A percentile compares a stretch with the other conserved stretches of the same genome.
Conservation (phyloP, 768 basidiomycete genomes). For the Artomyces pyxidatus region DNA sequence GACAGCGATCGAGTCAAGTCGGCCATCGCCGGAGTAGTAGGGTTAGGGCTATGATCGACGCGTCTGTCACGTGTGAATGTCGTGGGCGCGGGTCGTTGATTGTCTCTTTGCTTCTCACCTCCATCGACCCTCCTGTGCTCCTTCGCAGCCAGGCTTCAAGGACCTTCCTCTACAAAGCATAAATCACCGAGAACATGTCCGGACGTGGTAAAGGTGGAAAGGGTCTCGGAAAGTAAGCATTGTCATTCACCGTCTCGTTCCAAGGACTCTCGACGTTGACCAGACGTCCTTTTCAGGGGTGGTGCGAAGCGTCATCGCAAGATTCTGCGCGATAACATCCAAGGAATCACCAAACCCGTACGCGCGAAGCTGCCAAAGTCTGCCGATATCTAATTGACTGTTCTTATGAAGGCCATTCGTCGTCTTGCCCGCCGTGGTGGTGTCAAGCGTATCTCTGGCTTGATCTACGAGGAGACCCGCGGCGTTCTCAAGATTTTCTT, state of each 20-base stretch:
- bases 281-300: constrained; percentile 15
- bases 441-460: constrained; percentile 54
- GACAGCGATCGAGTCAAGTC: too few species aligned
- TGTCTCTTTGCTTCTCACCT: too few species aligned
- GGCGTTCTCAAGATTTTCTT: constrained; percentile 60
- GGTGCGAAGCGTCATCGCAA: constrained; percentile 40
- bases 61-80: too few species aligned
- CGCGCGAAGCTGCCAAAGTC: neutral
- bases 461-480: constrained; percentile 61
- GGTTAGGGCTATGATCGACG: too few species aligned
- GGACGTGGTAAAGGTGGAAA: constrained; percentile 44
- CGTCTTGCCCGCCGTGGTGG: constrained; percentile 58
- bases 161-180: too few species aligned
- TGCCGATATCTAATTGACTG: constrained; percentile 15
- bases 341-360: constrained; percentile 42
- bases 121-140: too few species aligned
- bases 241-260: constrained; percentile 5
- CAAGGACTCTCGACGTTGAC: neutral
- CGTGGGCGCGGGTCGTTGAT: too few species aligned
- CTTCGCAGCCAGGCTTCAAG: too few species aligned
- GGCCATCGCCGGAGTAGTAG: too few species aligned
- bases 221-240: constrained; percentile 32
- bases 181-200: too few species aligned
- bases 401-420: constrained; percentile 31
- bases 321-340: constrained; percentile 41